Evolutionary conservation across 1,284 basidiomycete species (phyloP), one percentile per base, ranked within the genome.

Genomic region (Acaromyces ingoldii): DNA sequence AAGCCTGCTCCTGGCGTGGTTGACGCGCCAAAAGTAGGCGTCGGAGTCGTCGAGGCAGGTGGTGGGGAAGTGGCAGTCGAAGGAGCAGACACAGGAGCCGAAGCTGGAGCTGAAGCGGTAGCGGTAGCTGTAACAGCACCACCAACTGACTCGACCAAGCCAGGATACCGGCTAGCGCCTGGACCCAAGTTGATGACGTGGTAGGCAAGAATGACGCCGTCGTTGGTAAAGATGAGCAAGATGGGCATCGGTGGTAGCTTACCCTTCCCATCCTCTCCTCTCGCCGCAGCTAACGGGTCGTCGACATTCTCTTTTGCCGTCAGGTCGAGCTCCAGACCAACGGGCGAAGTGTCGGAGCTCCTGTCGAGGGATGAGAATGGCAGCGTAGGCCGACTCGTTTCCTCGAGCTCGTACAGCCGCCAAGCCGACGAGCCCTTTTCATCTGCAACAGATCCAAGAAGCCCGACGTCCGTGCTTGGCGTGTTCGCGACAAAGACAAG

Each of bases 171-270:
- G n/a, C 60, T 75, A 4, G 55, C 76, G 28, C 67, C 58, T 3
- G 78, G 78, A 19, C 76, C 76, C 2, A 80, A 78, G 68, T 87
- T 83, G 42, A 88, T 82, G 30, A 88, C 70, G 65, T 84, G 80
- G 85, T 89, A 91, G 2, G 80, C 88, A 33, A 85, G 80, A 30
- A 91, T 53, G 0, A 87, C 86, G 17, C 88, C 88, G 65, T 91
- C 88, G 55, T 83, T 88, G 3, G 87, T 81, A 71, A 88, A 90
- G 4, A 84, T 82, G 67, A 84, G 86, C 70, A 89, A 77, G 47
- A 89, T 79, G 5, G 48, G 48, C 36, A 74, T 67, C 1, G 79
- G 75, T 1, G 77, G 76, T 3, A 80, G 60, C 56, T 79, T 80
- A 3, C 75, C 65, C 7, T 72, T 70, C 36, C 77, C 63, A 36